Percentiles rank a stretch among this genome's conserved stretches.
Evolutionary conservation across 495 filamentous ascomycete species (phyloP).

Genomic region (Podospora pseudocomata): DNA sequence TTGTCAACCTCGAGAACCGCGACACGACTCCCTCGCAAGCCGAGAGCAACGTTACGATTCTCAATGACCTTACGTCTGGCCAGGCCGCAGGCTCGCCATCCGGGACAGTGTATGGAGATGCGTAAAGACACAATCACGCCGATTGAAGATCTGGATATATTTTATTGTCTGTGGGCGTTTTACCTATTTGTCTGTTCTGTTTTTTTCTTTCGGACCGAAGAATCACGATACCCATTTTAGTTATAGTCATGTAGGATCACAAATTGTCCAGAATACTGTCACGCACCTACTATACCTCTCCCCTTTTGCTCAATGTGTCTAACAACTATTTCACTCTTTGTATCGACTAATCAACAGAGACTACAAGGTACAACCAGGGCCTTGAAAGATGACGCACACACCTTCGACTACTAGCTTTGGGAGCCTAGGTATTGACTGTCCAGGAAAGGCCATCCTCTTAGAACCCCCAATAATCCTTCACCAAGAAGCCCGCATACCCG

Average conservation of each 20-base stretch:
- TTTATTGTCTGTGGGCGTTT: neutral
- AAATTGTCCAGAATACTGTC: neutral
- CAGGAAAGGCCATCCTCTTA: neutral
- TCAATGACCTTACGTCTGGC: neutral
- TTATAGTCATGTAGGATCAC: neutral
- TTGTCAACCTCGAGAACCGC: slow-evolving; percentile 32
- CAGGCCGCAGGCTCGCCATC: neutral
- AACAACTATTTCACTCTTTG: no score
- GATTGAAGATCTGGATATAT: neutral
- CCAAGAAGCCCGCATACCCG: slow-evolving; percentile 38
- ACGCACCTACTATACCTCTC: neutral
- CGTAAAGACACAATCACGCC: neutral
- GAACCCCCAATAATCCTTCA: slow-evolving; percentile 21
- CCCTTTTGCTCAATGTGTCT: no score
- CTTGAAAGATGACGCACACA: no score
- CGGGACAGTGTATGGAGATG: slow-evolving; percentile 16
- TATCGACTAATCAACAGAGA: no score
- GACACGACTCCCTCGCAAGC: slow-evolving; percentile 12
- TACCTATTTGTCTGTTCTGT: neutral
- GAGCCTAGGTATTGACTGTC: no score
- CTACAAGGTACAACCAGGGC: no score
- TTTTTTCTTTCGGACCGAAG: neutral
- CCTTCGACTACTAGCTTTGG: no score
- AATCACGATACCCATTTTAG: no score
- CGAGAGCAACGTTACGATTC: neutral